Evolutionary conservation across 306 rosid genomes (phyloP).

Genomic region (Acacia acuminata): DNA sequence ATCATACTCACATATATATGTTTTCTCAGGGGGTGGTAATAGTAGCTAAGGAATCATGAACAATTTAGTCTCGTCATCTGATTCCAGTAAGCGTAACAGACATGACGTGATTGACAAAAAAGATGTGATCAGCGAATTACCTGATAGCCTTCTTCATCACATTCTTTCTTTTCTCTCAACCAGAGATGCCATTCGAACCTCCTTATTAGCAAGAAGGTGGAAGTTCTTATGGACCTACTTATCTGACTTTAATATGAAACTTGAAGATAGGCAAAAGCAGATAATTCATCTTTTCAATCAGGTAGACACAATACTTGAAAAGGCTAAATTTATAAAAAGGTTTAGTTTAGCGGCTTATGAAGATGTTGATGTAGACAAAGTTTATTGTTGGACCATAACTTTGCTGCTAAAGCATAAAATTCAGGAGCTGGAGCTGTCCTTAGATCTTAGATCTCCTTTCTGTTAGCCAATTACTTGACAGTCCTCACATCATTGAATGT

Average conservation of each 20-base stretch:
- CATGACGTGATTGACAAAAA: neutral
- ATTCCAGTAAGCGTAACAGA: neutral
- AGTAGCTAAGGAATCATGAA: neutral
- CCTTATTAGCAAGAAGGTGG: neutral
- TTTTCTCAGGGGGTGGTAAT: neutral
- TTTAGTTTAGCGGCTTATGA: neutral
- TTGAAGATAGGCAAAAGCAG: too few relatives aligned
- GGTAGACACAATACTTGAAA: neutral
- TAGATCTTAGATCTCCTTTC: neutral
- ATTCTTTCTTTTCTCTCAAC: slow-evolving; percentile 1
- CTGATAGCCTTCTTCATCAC: neutral
- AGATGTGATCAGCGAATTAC: neutral
- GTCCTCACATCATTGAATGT: neutral
- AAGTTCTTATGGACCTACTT: neutral
- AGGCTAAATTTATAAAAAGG: neutral
- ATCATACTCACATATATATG: neutral
- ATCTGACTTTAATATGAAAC: neutral
- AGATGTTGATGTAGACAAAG: neutral
- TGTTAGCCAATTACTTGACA: neutral
- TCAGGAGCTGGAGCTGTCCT: neutral
- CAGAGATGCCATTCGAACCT: neutral
- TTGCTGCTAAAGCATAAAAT: slow-evolving; percentile 6
- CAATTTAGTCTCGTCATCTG: neutral
- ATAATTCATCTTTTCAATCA: neutral
- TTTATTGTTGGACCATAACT: neutral